phyloP scores from a whole-genome alignment of 768 basidiomycete species.

The Lactarius evosmus region DNA sequence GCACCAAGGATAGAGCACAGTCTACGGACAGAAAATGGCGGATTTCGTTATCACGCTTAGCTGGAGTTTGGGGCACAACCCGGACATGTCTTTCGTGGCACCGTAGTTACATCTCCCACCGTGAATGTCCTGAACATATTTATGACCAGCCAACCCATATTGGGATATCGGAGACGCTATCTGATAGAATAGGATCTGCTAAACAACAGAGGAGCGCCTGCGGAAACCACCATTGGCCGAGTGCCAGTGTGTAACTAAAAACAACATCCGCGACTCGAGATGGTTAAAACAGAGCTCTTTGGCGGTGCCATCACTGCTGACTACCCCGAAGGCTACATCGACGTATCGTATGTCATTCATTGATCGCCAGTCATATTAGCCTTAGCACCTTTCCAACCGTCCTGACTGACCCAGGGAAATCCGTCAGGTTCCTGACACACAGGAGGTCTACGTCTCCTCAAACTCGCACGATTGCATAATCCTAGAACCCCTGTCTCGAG shows the following conservation, averaged over 20 bases:
- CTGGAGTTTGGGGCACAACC: too few species aligned
- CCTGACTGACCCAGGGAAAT: slow-evolving; percentile 43
- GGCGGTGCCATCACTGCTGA: slow-evolving; percentile 77
- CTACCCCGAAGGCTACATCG: slow-evolving; percentile 58
- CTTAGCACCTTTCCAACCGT: slow-evolving; percentile 4
- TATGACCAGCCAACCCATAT: too few species aligned
- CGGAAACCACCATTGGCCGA: background rate
- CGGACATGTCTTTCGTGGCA: too few species aligned
- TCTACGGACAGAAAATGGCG: too few species aligned
- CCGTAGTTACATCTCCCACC: too few species aligned
- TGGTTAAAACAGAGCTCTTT: slow-evolving; percentile 56
- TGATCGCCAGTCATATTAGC: slow-evolving; percentile 5
- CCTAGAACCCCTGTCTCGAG: slow-evolving; percentile 78
- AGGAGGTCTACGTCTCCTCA: slow-evolving; percentile 85
- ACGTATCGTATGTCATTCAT: slow-evolving; percentile 69
- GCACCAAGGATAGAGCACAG: too few species aligned
- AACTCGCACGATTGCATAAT: slow-evolving; percentile 71
- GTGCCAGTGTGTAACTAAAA: background rate
- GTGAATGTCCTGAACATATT: too few species aligned
- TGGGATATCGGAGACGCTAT: too few species aligned
- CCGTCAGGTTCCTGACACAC: slow-evolving; percentile 90
- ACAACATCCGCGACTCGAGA: background rate
- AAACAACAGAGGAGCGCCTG: too few species aligned
- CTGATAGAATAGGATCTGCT: too few species aligned
- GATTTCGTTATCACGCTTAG: too few species aligned